Conservation (phyloP, 2,329 filamentous ascomycete species). For the Alternaria conjuncta region DNA sequence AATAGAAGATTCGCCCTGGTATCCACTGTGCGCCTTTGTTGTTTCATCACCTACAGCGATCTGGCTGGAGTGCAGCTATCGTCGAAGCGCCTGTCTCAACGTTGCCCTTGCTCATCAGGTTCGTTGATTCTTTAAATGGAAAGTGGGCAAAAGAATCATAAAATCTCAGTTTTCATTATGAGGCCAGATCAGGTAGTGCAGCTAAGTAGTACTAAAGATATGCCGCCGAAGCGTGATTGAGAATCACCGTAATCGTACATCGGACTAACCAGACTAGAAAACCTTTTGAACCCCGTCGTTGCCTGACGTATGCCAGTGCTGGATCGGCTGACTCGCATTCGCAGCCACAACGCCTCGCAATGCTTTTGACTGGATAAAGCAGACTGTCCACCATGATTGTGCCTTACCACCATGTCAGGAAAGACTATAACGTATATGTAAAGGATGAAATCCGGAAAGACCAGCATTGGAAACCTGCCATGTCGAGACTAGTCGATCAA, state of each 20-base stretch:
- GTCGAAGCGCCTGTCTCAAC: background rate
- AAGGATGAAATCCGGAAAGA: background rate
- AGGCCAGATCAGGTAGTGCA: background rate
- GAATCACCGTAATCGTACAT: background rate
- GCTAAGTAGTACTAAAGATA: background rate
- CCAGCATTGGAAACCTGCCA: background rate
- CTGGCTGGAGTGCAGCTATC: background rate
- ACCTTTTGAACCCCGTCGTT: background rate
- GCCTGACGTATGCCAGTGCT: background rate
- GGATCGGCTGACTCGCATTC: background rate
- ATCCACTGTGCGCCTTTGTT: background rate
- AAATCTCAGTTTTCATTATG: background rate
- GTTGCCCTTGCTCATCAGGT: background rate
- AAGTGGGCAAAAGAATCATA: no score
- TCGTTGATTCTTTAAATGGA: background rate
- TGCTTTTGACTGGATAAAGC: conserved; percentile 16
- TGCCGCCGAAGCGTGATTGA: background rate
- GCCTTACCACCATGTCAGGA: background rate
- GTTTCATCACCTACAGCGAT: background rate
- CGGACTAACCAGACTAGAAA: background rate
- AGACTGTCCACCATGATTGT: background rate
- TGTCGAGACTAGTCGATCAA: background rate
- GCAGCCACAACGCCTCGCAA: conserved; percentile 28
- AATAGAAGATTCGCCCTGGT: background rate
- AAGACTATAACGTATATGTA: conserved; percentile 1